phyloP scores from a whole-genome alignment of 2,329 filamentous ascomycete genomes.

The Berkeleyomyces basicola region DNA sequence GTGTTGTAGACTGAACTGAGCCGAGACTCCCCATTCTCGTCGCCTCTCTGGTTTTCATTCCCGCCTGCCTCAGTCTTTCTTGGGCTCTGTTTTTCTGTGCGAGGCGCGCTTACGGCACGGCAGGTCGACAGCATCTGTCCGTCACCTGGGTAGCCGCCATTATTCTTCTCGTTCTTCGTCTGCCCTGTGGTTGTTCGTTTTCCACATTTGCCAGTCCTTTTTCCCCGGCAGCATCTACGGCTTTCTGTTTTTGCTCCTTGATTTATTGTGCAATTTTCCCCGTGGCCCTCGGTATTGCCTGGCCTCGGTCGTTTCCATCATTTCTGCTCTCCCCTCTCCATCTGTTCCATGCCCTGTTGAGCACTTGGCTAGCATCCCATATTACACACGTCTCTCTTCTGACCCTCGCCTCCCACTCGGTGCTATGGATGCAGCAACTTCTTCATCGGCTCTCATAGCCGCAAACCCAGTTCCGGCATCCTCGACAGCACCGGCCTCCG shows the following conservation, averaged over 20 bases:
- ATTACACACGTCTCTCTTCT: background rate
- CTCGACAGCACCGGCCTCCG: constrained; percentile 34
- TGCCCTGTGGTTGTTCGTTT: background rate
- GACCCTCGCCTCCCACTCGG: background rate
- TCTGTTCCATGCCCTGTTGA: background rate
- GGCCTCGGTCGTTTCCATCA: background rate
- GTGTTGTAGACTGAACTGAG: background rate
- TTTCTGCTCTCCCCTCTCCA: background rate
- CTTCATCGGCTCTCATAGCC: background rate
- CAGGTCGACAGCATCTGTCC: constrained; percentile 1
- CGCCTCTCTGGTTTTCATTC: background rate
- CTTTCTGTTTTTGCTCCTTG: background rate
- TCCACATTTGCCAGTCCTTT: background rate
- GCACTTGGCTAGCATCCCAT: background rate
- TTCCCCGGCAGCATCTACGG: background rate
- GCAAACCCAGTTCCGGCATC: constrained; percentile 14
- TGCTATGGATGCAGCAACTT: background rate
- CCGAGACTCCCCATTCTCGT: background rate
- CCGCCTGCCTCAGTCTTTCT: background rate
- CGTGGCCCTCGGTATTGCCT: background rate
- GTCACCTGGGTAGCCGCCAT: constrained; percentile 1
- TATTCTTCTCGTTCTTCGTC: background rate
- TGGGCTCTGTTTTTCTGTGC: background rate
- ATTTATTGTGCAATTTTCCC: background rate
- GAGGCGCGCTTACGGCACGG: constrained; percentile 1